phyloP scores from a whole-genome alignment of 2,329 filamentous ascomycete genomes.

The Diaporthe sp. region DNA sequence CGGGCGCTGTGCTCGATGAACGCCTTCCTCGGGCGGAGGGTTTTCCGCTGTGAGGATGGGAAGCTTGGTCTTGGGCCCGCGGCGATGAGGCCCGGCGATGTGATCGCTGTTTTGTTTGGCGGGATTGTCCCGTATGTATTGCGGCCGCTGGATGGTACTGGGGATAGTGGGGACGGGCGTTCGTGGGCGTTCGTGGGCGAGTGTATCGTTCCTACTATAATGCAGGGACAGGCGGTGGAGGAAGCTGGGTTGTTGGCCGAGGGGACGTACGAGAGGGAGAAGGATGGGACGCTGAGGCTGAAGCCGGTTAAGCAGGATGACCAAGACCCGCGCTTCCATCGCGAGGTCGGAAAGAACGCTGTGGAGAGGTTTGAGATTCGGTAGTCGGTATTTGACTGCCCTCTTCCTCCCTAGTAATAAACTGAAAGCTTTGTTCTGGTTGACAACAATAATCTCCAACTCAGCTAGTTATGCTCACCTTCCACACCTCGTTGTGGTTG shows the following conservation, averaged over 20 bases:
- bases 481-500: not conserved
- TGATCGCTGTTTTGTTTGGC: conserved; percentile 39
- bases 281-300: conserved; percentile 28
- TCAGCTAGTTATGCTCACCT: not conserved
- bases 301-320: not conserved
- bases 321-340: conserved; percentile 34
- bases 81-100: conserved; percentile 38
- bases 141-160: conserved; percentile 10
- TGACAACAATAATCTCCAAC: not conserved
- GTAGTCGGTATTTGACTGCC: not conserved
- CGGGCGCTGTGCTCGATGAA: conserved; percentile 38
- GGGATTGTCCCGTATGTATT: conserved; percentile 36
- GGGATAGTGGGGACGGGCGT: not conserved
- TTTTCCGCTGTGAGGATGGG: conserved; percentile 36
- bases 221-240: conserved; percentile 41
- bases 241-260: conserved; percentile 36
- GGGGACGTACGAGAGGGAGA: conserved; percentile 19
- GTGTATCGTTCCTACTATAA: conserved; percentile 41
- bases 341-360: conserved; percentile 40
- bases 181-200: conserved; percentile 38
- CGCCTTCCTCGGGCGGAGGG: conserved; percentile 26
- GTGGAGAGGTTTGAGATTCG: conserved; percentile 38
- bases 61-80: conserved; percentile 40
- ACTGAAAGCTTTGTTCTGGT: not conserved
- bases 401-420: not conserved